A percentile compares a stretch with the other conserved stretches of the same genome.
Evolutionary conservation across 495 filamentous ascomycete genomes (phyloP).

Genomic region (Aspergillus panamensis): DNA sequence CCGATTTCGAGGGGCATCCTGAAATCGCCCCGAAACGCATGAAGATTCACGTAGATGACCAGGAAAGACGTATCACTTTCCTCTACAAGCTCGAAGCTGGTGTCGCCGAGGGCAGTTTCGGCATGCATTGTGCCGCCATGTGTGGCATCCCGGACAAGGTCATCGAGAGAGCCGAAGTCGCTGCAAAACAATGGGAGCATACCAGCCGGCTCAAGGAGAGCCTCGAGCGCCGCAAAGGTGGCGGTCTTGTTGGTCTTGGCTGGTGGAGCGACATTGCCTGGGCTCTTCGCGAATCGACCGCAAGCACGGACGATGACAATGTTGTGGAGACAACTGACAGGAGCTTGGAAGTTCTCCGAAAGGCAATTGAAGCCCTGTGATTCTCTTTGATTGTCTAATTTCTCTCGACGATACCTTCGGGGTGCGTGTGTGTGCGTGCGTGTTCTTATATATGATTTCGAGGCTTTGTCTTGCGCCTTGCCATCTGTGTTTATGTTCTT

Average conservation of each 20-base stretch:
- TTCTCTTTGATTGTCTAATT: constrained; percentile 6
- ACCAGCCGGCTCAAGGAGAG: constrained; percentile 86
- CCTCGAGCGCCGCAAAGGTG: constrained; percentile 71
- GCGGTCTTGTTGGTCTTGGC: constrained; percentile 78
- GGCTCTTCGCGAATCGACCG: constrained; percentile 57
- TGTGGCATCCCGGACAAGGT: constrained; percentile 85
- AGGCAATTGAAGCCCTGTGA: constrained; percentile 75
- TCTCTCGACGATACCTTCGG: constrained; percentile 1
- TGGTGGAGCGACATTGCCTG: constrained; percentile 89
- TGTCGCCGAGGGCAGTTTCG: constrained; percentile 95
- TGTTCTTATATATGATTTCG: background rate
- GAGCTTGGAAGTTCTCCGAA: constrained; percentile 67
- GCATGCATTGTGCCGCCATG: constrained; percentile 99
- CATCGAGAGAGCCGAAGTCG: constrained; percentile 80
- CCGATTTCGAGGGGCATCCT: constrained; percentile 83
- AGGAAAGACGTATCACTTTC: constrained; percentile 78
- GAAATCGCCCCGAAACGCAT: constrained; percentile 84
- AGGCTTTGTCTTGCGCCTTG: background rate
- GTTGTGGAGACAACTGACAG: constrained; percentile 43
- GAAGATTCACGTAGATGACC: constrained; percentile 92
- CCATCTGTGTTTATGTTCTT: background rate
- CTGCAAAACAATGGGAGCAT: constrained; percentile 94
- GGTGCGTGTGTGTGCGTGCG: background rate
- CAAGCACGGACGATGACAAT: constrained; percentile 37
- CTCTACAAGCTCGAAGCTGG: constrained; percentile 93